phyloP scores from a whole-genome alignment of 108 stramenopile genomes.

The Skeletonema costatum region DNA sequence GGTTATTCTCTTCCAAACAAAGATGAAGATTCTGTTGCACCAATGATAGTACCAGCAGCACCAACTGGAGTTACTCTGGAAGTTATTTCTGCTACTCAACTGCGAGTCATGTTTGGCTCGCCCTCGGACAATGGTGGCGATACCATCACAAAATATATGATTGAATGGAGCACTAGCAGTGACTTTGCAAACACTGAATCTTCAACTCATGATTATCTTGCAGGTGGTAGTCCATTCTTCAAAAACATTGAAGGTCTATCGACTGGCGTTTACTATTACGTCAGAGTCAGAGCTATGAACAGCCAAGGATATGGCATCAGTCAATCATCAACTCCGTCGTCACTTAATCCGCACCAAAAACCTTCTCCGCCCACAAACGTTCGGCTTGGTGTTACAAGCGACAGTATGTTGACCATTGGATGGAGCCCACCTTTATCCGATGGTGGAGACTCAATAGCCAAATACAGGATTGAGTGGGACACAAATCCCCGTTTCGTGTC shows the following conservation, averaged over 20 bases:
- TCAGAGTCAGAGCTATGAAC: slow-evolving; percentile 79
- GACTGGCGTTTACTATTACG: slow-evolving; percentile 70
- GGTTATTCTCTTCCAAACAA: slow-evolving; percentile 65
- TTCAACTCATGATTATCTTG: slow-evolving; percentile 53
- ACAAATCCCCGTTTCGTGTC: slow-evolving; percentile 59
- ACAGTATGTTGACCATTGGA: slow-evolving; percentile 81
- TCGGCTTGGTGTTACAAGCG: slow-evolving; percentile 63
- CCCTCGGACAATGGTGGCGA: slow-evolving; percentile 86
- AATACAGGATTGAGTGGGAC: slow-evolving; percentile 89
- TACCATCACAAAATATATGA: slow-evolving; percentile 67
- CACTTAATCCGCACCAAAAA: slow-evolving; percentile 70
- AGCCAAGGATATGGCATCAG: slow-evolving; percentile 71
- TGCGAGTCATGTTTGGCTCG: slow-evolving; percentile 72
- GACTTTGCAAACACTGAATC: slow-evolving; percentile 44
- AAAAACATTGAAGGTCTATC: slow-evolving; percentile 65
- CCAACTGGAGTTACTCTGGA: slow-evolving; percentile 74
- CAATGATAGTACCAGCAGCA: slow-evolving; percentile 70
- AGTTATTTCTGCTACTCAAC: slow-evolving; percentile 64
- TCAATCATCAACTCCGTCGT: slow-evolving; percentile 68
- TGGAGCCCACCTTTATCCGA: slow-evolving; percentile 56
- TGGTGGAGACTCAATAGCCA: slow-evolving; percentile 75
- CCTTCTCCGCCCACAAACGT: slow-evolving; percentile 72
- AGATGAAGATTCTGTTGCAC: slow-evolving; percentile 51
- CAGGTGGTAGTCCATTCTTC: slow-evolving; percentile 80
- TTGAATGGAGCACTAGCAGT: slow-evolving; percentile 70